These are phyloP conservation scores for Pulveroboletus ravenelii DNA, from an alignment of 768 basidiomycete species.

Conservation along the genomic window DNA sequence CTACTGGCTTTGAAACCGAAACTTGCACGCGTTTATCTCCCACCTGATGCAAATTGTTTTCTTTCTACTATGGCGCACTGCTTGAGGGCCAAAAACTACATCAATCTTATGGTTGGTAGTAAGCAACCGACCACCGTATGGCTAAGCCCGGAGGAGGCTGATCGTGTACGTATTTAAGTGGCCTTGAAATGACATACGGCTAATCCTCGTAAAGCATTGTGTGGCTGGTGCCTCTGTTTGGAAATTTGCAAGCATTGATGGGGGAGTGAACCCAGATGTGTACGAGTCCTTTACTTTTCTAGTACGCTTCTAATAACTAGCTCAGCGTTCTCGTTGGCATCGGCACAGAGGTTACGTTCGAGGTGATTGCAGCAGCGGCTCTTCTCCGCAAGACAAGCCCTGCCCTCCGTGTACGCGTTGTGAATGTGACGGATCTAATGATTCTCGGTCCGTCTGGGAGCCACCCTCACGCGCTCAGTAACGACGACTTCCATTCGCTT, in stretches of 20 bases:
- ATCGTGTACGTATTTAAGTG: slow-evolving; percentile 39
- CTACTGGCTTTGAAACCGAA: slow-evolving; percentile 74
- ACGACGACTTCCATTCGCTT: slow-evolving; percentile 58
- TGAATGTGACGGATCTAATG: slow-evolving; percentile 89
- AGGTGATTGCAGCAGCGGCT: slow-evolving; percentile 82
- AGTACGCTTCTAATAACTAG: slow-evolving; percentile 1
- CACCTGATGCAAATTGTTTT: slow-evolving; percentile 88
- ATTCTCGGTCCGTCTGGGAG: slow-evolving; percentile 63
- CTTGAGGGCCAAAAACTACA: slow-evolving; percentile 76
- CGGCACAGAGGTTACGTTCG: slow-evolving; percentile 85
- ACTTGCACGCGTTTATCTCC: slow-evolving; percentile 74
- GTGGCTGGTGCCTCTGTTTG: slow-evolving; percentile 84
- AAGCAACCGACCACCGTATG: slow-evolving; percentile 82
- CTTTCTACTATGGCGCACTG: slow-evolving; percentile 82
- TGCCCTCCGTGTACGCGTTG: slow-evolving; percentile 74
- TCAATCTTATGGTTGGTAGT: slow-evolving; percentile 86
- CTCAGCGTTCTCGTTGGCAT: slow-evolving; percentile 75
- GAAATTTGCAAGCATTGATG: slow-evolving; percentile 75
- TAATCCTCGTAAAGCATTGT: slow-evolving; percentile 53
- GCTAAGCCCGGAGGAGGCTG: slow-evolving; percentile 71
- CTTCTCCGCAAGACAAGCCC: slow-evolving; percentile 69
- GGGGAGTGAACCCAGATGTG: slow-evolving; percentile 70
- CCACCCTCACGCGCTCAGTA: slow-evolving; percentile 71
- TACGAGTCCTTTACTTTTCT: slow-evolving; percentile 26
- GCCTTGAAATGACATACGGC: not conserved